A percentile compares a stretch with the other conserved stretches of the same genome.
These are phyloP conservation scores for Nannizziopsis arthrosporioides DNA, from an alignment of 2,329 filamentous ascomycete species.

Conservation along the genomic window DNA sequence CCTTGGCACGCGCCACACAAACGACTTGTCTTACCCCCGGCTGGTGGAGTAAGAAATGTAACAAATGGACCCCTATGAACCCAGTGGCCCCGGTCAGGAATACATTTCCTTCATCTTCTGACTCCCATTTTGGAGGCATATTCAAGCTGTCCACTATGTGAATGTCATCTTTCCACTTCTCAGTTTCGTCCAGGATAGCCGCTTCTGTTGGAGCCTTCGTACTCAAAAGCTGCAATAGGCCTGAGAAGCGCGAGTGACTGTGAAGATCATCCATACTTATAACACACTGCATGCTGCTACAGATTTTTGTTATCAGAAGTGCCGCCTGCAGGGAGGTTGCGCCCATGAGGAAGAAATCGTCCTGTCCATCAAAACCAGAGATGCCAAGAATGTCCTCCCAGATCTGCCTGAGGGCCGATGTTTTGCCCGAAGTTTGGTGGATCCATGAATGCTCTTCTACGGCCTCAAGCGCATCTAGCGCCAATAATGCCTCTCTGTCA, in stretches of 20 bases:
- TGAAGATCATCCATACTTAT: constrained; percentile 13
- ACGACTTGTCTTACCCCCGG: constrained; percentile 48
- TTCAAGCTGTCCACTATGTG: constrained; percentile 13
- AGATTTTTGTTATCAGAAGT: constrained; percentile 16
- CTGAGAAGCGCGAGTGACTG: not conserved
- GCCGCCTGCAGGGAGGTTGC: constrained; percentile 18
- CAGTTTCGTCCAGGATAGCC: constrained; percentile 10
- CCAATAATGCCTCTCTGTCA: constrained; percentile 16
- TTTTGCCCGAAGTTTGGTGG: not conserved
- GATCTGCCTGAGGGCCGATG: not conserved
- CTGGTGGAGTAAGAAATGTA: constrained; percentile 54
- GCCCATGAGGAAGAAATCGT: constrained; percentile 19
- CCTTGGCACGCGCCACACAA: constrained; percentile 58
- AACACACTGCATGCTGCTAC: constrained; percentile 17
- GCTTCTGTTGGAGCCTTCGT: constrained; percentile 8
- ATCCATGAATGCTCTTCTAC: not conserved
- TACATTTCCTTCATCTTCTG: constrained; percentile 32
- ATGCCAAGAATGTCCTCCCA: constrained; percentile 12
- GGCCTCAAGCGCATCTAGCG: constrained; percentile 4
- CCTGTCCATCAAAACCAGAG: constrained; percentile 4
- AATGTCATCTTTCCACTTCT: constrained; percentile 17
- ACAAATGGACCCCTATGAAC: constrained; percentile 65
- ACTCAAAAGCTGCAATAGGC: not conserved
- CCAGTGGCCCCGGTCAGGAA: constrained; percentile 76
- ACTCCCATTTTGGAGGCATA: constrained; percentile 13